A percentile compares a stretch with the other conserved stretches of the same genome.
phyloP scores from a whole-genome alignment of 2,329 filamentous ascomycete species.

The Myriangium duriaei region DNA sequence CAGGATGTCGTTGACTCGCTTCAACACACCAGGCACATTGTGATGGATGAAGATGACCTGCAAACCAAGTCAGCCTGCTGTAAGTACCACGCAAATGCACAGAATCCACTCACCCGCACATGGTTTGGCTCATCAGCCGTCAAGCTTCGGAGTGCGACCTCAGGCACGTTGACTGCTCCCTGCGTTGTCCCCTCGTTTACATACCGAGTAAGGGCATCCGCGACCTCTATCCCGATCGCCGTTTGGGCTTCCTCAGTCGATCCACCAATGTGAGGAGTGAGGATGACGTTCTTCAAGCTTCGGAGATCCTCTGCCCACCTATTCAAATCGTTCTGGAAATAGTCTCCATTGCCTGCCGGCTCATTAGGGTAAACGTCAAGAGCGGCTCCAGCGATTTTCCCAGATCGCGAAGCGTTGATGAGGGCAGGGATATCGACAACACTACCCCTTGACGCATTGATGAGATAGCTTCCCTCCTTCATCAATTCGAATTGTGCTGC shows the following conservation, averaged over 20 bases:
- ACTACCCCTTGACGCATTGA: constrained; percentile 88
- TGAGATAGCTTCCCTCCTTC: constrained; percentile 85
- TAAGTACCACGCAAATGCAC: constrained; percentile 25
- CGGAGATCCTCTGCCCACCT: constrained; percentile 75
- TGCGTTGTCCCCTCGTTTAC: constrained; percentile 90
- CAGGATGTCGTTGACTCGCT: constrained; percentile 89
- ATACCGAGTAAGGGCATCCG: constrained; percentile 76
- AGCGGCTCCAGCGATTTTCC: constrained; percentile 86
- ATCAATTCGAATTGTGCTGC: constrained; percentile 67
- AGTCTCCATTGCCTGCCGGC: constrained; percentile 85
- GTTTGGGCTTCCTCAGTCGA: constrained; percentile 96
- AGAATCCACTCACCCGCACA: constrained; percentile 45
- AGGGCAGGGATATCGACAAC: constrained; percentile 91
- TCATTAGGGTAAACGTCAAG: constrained; percentile 93
- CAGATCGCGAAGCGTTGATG: constrained; percentile 71
- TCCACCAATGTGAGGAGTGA: constrained; percentile 93
- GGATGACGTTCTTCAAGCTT: constrained; percentile 77
- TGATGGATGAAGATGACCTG: constrained; percentile 82
- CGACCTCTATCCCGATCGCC: constrained; percentile 89
- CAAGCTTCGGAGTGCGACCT: constrained; percentile 78
- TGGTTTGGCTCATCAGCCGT: constrained; percentile 82
- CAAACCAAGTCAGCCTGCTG: constrained; percentile 20
- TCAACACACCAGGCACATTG: constrained; percentile 89
- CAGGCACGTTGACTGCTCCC: constrained; percentile 93
- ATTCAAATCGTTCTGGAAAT: constrained; percentile 79